Conservation (phyloP, 1,284 basidiomycete genomes). For the Rhodotorula sp. region DNA sequence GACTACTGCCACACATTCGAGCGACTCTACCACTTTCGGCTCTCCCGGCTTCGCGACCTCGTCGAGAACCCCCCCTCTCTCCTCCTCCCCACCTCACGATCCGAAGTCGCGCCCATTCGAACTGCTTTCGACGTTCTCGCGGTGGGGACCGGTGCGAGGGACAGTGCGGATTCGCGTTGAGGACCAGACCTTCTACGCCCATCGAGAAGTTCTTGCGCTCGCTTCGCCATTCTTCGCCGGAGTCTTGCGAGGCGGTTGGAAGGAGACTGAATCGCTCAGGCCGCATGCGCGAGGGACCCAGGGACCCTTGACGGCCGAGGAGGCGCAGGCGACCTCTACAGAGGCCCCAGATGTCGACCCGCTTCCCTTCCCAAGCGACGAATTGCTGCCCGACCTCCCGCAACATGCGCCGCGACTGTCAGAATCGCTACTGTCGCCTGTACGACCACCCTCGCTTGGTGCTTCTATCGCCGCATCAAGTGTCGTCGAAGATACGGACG, state of each 20-base stretch:
- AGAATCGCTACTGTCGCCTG: slow-evolving; percentile 55
- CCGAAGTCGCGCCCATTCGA: background rate
- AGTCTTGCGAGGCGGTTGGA: slow-evolving; percentile 62
- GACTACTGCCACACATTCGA: slow-evolving; percentile 15
- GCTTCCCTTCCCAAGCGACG: background rate
- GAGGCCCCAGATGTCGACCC: background rate
- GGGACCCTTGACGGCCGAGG: background rate
- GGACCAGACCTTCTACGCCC: slow-evolving; percentile 44
- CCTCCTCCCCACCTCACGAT: background rate
- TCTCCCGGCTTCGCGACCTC: background rate
- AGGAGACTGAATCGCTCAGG: slow-evolving; percentile 22
- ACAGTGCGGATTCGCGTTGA: slow-evolving; percentile 27
- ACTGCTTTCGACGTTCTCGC: slow-evolving; percentile 11
- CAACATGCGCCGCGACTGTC: slow-evolving; percentile 6
- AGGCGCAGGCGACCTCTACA: background rate
- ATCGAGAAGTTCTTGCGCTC: slow-evolving; percentile 78
- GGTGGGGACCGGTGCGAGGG: slow-evolving; percentile 8
- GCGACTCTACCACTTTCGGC: slow-evolving; percentile 10
- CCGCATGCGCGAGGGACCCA: background rate
- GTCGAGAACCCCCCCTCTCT: background rate
- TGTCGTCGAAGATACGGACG: slow-evolving; percentile 18
- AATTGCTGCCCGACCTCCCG: background rate
- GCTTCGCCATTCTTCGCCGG: slow-evolving; percentile 83
- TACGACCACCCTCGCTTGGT: slow-evolving; percentile 58
- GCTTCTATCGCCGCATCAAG: slow-evolving; percentile 11